Evolutionary conservation across 1,284 basidiomycete genomes (phyloP), one percentile per base, ranked within the genome.

Genomic region (Microbotryum intermedium): DNA sequence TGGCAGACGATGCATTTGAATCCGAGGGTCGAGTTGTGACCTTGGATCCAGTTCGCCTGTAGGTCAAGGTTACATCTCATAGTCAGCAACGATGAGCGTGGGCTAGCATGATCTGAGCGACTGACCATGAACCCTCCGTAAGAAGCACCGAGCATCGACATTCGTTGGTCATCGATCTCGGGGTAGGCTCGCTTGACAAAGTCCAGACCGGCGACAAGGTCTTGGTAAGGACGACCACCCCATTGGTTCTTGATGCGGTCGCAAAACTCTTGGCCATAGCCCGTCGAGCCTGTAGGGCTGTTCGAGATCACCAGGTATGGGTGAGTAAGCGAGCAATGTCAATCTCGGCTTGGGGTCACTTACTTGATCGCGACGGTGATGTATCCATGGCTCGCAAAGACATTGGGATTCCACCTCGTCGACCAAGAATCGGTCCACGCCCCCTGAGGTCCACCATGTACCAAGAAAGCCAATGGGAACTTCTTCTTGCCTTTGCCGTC

Each of bases 351-450:
- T 90, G 90, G 2, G 90, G 90, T 3, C 90, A 89, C 29, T 28
- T 23, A 55, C 72, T 95, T 95, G 68, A 92, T 85, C 23, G 85
- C 80, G 30, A 93, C 79, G 18, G 84, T 82, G 68, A 92, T 84
- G 74, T 93, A 94, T 0, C 90, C 89, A 52, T 71, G 66, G 2
- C 70, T 64, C 2, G 77, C 76, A 55, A 72, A 77, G 3, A 77
- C 55, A 67, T 90, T 87, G 0, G 84, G 86, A 74, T 94, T 94
- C 68, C 90, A 95, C 52, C 89, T 78, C 39, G 83, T 88, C 2
- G 83, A 85, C 88, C 89, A 90, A 61, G 81, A 77, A 71, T 90
- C 88, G 66, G 83, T 81, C 88, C 88, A 91, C 60, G 84, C 86
- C 45, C 83, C 77, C 76, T 89, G 65, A 20, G 71, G 69, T 76